A percentile compares a stretch with the other conserved stretches of the same genome.
Evolutionary conservation across 2,329 filamentous ascomycete species (phyloP).

Genomic region (Trichoderma koningii): DNA sequence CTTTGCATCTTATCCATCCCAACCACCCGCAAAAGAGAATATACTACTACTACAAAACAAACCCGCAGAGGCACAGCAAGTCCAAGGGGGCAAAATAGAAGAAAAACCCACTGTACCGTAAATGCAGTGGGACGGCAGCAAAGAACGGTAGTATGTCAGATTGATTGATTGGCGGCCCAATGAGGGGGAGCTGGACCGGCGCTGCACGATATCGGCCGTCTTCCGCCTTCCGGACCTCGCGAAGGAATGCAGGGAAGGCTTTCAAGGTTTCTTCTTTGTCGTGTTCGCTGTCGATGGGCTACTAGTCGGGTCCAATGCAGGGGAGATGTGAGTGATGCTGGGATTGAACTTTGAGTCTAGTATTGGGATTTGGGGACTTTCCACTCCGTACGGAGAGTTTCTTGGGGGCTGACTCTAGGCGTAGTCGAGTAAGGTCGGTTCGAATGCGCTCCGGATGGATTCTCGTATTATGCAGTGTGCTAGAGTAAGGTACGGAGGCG

Average conservation of each 20-base stretch:
- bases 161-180: conserved; percentile 13
- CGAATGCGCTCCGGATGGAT: no score
- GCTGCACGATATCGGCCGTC: background rate
- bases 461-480: no score
- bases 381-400: no score
- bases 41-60: background rate
- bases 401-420: no score
- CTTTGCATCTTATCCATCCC: no score
- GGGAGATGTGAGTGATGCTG: no score
- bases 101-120: background rate
- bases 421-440: no score
- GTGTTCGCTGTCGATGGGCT: background rate
- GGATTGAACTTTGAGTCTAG: no score
- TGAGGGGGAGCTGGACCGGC: background rate
- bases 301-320: no score
- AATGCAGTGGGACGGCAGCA: conserved; percentile 18
- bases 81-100: background rate
- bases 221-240: conserved; percentile 9
- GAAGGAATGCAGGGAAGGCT: background rate
- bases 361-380: no score
- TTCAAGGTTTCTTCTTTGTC: background rate
- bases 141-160: conserved; percentile 10
- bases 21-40: background rate
- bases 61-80: background rate
- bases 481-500: no score